phyloP scores from a whole-genome alignment of 345 rosid species.

The Iberis pinnata region DNA sequence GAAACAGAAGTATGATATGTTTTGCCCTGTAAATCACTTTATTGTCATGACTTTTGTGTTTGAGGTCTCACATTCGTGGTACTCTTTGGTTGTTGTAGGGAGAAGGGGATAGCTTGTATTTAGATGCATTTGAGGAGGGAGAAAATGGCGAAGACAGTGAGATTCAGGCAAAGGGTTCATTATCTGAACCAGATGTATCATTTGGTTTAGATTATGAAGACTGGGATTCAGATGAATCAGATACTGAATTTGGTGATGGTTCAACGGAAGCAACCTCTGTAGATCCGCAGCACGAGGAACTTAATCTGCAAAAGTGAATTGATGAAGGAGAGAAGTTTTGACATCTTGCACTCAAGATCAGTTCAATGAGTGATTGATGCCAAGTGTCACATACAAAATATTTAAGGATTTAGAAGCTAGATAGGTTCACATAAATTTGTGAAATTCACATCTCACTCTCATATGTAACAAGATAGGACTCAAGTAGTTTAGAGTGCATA shows the following conservation, averaged over 20 bases:
- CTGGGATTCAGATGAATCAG: constrained; percentile 26
- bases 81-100: constrained; percentile 32
- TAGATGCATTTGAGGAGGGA: constrained; percentile 30
- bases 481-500: constrained; percentile 8
- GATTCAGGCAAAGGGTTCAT: constrained; percentile 10
- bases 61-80: constrained; percentile 1
- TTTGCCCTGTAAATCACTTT: background rate
- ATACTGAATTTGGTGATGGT: constrained; percentile 13
- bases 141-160: constrained; percentile 26
- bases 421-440: constrained; percentile 4
- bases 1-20: constrained; percentile 19
- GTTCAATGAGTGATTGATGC: too few relatives aligned
- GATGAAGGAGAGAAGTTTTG: constrained; percentile 3
- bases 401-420: constrained; percentile 10
- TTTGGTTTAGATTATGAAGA: constrained; percentile 24
- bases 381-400: background rate
- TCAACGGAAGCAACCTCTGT: constrained; percentile 10
- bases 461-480: constrained; percentile 6
- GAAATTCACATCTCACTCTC: constrained; percentile 9
- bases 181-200: constrained; percentile 19
- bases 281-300: constrained; percentile 6
- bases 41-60: background rate
- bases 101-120: constrained; percentile 38
- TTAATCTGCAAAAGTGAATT: constrained; percentile 8
- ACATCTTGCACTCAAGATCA: background rate